Evolutionary conservation across 129 eudicot genomes (phyloP), one percentile per base, ranked within the genome.

Genomic region (Flaveria bidentis): DNA sequence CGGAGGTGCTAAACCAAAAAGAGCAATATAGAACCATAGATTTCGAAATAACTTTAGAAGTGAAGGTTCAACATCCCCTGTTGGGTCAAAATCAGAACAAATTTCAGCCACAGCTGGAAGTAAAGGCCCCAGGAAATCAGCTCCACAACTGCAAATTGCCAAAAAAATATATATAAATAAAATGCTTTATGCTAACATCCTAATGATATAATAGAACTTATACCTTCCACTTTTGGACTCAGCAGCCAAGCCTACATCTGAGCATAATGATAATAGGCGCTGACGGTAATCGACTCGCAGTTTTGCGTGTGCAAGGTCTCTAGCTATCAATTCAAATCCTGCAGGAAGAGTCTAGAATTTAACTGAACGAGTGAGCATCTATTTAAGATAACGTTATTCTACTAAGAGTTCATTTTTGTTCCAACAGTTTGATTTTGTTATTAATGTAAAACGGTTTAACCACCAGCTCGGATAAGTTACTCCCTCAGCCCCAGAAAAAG

Each of bases 71-170:
- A 95, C 90, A 73, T 88, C 89, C 72, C 79, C 86, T n/a, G 88
- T 87, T n/a, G 99, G 97, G 73, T 89, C 94, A 79, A 95, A 95
- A 83, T 95, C 97, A 23, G 97, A 95, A 82, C 99, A 95, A 66
- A 95, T 89, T 77, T 95, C 97, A 63, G 99, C 99, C 82, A 95
- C 99, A 53, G 99, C 96, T 79, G 99, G 99, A 74, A 95, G 90
- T 75, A 95, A 90, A 63, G 99, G 99, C 71, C 99, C 99, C 78
- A 95, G 85, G 81, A 91, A 95, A 83, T 95, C 99, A 73, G 99
- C 99, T 72, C 99, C 99, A 69, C 95, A 85, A 87, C 99, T 95
- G 91, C 75, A 81, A 66, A 12, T 83, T 69, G 50, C 55, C 72
- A 25, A 77, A n/a, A 30, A 23, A 50, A 62, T 63, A 36, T 39